Percentiles rank a stretch among this genome's conserved stretches.
phyloP scores from a whole-genome alignment of 192 early-diverging fungal species.

The Dissophora globulifera region DNA sequence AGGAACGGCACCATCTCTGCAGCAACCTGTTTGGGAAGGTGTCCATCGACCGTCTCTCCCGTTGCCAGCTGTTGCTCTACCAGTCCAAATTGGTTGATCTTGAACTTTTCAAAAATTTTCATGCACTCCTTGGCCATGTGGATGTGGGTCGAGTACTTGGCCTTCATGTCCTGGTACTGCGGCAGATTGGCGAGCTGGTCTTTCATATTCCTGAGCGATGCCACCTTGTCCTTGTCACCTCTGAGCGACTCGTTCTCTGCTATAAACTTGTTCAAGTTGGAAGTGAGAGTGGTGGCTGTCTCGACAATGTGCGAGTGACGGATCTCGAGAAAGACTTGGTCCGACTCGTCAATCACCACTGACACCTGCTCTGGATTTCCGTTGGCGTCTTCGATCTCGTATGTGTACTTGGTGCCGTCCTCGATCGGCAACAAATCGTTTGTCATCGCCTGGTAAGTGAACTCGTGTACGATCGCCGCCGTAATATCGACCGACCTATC shows the following conservation, averaged over 20 bases:
- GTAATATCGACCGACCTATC: slow-evolving; percentile 93
- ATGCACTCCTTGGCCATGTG: slow-evolving; percentile 88
- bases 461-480: slow-evolving; percentile 95
- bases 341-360: slow-evolving; percentile 76
- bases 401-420: slow-evolving; percentile 74
- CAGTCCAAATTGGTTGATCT: slow-evolving; percentile 72
- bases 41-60: slow-evolving; percentile 80
- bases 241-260: slow-evolving; percentile 76
- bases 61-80: slow-evolving; percentile 85
- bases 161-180: slow-evolving; percentile 87
- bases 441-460: slow-evolving; percentile 99
- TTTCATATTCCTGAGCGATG: slow-evolving; percentile 84
- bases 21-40: slow-evolving; percentile 70
- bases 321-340: slow-evolving; percentile 80
- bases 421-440: slow-evolving; percentile 85
- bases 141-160: slow-evolving; percentile 85
- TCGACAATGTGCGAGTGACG: slow-evolving; percentile 88
- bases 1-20: slow-evolving; percentile 82
- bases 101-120: slow-evolving; percentile 74
- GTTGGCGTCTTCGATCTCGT: slow-evolving; percentile 59
- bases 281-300: slow-evolving; percentile 74
- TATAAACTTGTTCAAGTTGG: slow-evolving; percentile 83
- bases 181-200: slow-evolving; percentile 85
- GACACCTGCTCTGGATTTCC: slow-evolving; percentile 58
- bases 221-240: slow-evolving; percentile 64